Evolutionary conservation across 2,329 filamentous ascomycete species (phyloP), one percentile per base, ranked within the genome.

Genomic region (Cladosporium sp.): DNA sequence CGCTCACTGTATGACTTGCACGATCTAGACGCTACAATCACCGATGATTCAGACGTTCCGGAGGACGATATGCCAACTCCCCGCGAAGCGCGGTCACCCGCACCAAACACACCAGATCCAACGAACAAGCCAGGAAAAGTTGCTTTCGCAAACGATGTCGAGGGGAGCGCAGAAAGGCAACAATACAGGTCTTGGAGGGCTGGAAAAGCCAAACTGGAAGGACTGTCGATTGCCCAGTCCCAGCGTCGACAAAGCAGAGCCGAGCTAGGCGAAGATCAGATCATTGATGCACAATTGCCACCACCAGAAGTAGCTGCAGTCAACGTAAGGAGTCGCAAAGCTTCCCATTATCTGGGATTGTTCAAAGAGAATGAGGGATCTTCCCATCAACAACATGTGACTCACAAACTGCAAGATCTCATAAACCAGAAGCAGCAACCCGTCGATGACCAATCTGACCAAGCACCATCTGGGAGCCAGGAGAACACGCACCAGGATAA

Each of bases 291-390:
- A 21, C 88, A 86, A 32, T 73, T 89, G 65, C 81, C 86, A 48
- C 86, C 86, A 69, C 79, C 82, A 5, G 86, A 89, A 70, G 79
- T 77, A 16, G 77, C 77, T 26, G 76, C 79, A 30, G 78, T 81
- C 28, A 82, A 86, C 70, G 84, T 85, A 54, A 82, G 87, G 66
- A 89, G 86, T 74, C 82, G 87, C 65, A 89, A 89, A 76, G 86
- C 87, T 49, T 88, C 86, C 72, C 87, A 89, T 71, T 88, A 87
- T 70, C 77, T 89, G 62, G 86, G 87, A 14, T 77, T 89, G 6
- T 89, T 89, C 77, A 87, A 81, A 26, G 82, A 84, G 34, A 83
- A 64, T 26, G 62, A 64, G 32, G 62, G 53, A n/a, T 54, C 49
- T 23, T 54, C 60, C 36, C 60, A 36, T 32, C 60, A 56, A 30